Evolutionary conservation across 192 early-diverging fungal genomes (phyloP), one percentile per base, ranked within the genome.

Genomic region (Dimargaris xerosporica): DNA sequence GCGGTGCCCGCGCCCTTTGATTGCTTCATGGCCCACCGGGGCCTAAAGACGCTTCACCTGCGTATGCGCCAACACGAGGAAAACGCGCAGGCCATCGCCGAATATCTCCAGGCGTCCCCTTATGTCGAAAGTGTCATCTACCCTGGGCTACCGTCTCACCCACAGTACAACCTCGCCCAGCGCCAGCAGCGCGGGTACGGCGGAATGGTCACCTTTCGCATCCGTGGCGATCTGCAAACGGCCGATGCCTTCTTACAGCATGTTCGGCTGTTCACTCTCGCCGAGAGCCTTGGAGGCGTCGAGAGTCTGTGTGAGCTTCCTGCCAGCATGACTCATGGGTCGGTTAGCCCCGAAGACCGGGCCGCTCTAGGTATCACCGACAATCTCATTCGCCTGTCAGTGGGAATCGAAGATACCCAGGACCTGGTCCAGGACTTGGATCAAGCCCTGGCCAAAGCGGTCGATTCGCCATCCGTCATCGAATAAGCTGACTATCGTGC

Each of bases 1-100:
- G 91, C 90, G 30, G 85, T 96, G 28, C 96, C 96, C 17, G 85
- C 84, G 43, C 84, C 94, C n/a, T 97, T 99, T 66, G 96, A 99
- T 73, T 94, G 89, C 71, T 97, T 85, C 77, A 72, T 96, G 67
- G 96, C 96, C 39, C 82, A 91, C 74, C 82, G 94, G 66, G 94
- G 96, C 50, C 69, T 97, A 44, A 97, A 94, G 80, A 99, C 96
- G 1, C 80, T 99, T 23, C 89, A 94, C 68, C 68, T 99, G 61
- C 87, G 96, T 55, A 98, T 96, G 93, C 76, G 81, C 63, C 86
- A 85, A 67, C 96, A 97, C 69, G 88, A 84, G 39, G 62, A 73
- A 29, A 94, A 93, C 71, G 94, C 96, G 13, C 65, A 86, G 62
- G 80, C 75, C 44, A 78, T 99, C 66, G 91, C 94, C n/a, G 74